phyloP scores from a whole-genome alignment of 2,329 filamentous ascomycete species.

The Colletotrichum limetticola region DNA sequence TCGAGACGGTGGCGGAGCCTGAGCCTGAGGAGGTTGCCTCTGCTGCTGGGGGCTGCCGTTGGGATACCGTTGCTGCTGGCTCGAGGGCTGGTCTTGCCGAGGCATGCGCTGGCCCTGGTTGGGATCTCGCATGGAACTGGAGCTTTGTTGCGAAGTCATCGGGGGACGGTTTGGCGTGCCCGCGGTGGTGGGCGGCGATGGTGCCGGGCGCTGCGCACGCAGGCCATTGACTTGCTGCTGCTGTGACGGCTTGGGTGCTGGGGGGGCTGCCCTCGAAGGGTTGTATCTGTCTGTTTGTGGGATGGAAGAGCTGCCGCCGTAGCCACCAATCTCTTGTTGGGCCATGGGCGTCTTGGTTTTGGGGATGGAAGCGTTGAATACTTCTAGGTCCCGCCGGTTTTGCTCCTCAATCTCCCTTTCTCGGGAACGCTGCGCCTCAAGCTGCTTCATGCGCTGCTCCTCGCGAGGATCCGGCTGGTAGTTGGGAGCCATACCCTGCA shows the following conservation, averaged over 20 bases:
- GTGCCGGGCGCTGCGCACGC: conserved; percentile 83
- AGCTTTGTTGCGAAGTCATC: conserved; percentile 61
- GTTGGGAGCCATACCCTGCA: conserved; percentile 65
- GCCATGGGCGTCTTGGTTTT: conserved; percentile 83
- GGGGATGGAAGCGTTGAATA: conserved; percentile 89
- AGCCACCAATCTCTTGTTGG: conserved; percentile 89
- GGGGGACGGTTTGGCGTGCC: conserved; percentile 56
- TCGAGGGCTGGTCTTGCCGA: conserved; percentile 58
- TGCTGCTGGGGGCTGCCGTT: conserved; percentile 63
- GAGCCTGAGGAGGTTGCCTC: conserved; percentile 50
- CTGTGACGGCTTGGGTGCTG: conserved; percentile 72
- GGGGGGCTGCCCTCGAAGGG: conserved; percentile 85
- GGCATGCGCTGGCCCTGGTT: conserved; percentile 56
- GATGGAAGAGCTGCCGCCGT: conserved; percentile 61
- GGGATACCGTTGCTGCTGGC: conserved; percentile 59
- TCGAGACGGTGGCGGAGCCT: conserved; percentile 51
- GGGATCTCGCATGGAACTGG: conserved; percentile 56
- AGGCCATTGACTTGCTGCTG: conserved; percentile 66
- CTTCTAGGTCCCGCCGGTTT: conserved; percentile 80
- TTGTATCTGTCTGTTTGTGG: conserved; percentile 78
- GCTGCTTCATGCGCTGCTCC: conserved; percentile 70
- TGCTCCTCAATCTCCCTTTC: conserved; percentile 71
- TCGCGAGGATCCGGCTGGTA: conserved; percentile 65
- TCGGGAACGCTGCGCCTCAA: conserved; percentile 66
- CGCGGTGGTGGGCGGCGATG: conserved; percentile 68